Evolutionary conservation across 129 eudicot species (phyloP), one percentile per base, ranked within the genome.

Genomic region (Deinandra increscens): DNA sequence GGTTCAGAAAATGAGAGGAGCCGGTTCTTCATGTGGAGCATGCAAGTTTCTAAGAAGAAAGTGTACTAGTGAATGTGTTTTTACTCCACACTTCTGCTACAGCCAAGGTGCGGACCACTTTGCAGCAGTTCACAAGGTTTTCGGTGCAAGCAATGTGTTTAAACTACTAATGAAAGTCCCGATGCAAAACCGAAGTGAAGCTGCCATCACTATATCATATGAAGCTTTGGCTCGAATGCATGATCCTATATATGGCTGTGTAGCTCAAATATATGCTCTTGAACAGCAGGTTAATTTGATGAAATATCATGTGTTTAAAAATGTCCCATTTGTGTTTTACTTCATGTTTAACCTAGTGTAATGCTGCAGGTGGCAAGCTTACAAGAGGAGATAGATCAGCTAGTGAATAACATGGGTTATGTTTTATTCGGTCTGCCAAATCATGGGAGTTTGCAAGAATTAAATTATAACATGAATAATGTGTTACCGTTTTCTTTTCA

Each of bases 21-120:
- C 89, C 43, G 77, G 89, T 51, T 76, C 91, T 67, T 86, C 98
- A 49, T 91, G 98, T 82, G 98, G 98, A 76, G 98, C 98, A 49
- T 91, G 98, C 85, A 91, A 86, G 66, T 91, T 91, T 72, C 64
- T 91, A 37, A 84, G 98, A 75, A 84, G 96, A 70, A 86, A 79
- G 65, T 91, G 98, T 64, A 80, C 84, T 0, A 74, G 51, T 55
- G 91, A 88, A 56, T 91, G 98, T 43, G 71, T 86, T 11, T 91
- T 91, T 75, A 85, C 83, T 44, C 98, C 96, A 46, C 88, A 86
- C 69, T 91, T 88, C 48, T 20, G 80, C 37, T 86, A 91, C 33
- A 81, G 79, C 17, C 81, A 86, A 69, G 96, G 89, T 60, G 76
- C 88, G 2, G 61, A 22, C 15, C 87, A 88, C 68, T 91, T 91